These are phyloP conservation scores for Anthracocystis panici-leucophaei DNA, from an alignment of 1,284 basidiomycete genomes.

Conservation along the genomic window DNA sequence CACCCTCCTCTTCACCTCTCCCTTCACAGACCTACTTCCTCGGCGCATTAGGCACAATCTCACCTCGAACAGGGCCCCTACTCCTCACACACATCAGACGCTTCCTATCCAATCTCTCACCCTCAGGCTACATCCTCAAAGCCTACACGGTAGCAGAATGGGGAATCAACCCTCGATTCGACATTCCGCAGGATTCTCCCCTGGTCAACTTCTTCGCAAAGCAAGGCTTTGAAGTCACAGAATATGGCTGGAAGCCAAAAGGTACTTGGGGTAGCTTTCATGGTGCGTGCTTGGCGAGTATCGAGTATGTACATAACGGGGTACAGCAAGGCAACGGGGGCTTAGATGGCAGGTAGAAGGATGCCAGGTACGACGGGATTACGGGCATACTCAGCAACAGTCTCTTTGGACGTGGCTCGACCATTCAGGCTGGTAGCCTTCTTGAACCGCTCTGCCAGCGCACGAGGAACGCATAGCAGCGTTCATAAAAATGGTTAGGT, in stretches of 20 bases:
- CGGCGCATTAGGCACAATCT: slow-evolving; percentile 25
- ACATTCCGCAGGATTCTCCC: slow-evolving; percentile 7
- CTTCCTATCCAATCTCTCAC: slow-evolving; percentile 1
- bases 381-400: too few relatives aligned
- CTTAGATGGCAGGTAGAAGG: too few relatives aligned
- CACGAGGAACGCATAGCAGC: too few relatives aligned
- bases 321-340: background rate
- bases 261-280: slow-evolving; percentile 35
- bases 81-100: slow-evolving; percentile 20
- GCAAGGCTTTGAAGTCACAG: slow-evolving; percentile 21
- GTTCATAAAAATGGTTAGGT: too few relatives aligned
- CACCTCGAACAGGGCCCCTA: slow-evolving; percentile 7
- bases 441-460: too few relatives aligned
- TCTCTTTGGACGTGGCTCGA: too few relatives aligned
- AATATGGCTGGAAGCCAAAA: slow-evolving; percentile 30
- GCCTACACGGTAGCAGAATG: slow-evolving; percentile 35
- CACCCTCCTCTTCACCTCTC: background rate
- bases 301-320: slow-evolving; percentile 19
- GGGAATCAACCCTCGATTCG: slow-evolving; percentile 9
- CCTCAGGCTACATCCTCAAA: background rate
- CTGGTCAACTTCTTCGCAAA: slow-evolving; percentile 17
- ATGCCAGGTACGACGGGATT: background rate
- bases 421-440: too few relatives aligned
- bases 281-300: slow-evolving; percentile 20
- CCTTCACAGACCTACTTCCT: slow-evolving; percentile 13